Evolutionary conservation across 345 rosid species (phyloP).

Genomic region (Murraya koenigii): DNA sequence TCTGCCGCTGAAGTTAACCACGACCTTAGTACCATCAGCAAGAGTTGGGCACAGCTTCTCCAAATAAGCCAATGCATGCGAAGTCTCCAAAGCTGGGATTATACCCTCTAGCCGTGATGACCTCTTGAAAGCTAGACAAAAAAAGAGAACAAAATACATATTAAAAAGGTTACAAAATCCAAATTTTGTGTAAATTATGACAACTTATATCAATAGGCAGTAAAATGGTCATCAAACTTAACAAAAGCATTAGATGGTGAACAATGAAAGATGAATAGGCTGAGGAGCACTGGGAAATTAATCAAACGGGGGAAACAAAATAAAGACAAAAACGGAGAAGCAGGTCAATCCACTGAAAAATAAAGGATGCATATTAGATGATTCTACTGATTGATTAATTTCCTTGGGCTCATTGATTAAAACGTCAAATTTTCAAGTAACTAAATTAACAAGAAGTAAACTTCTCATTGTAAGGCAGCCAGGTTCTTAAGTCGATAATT

Average conservation of each 20-base stretch:
- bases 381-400: background rate
- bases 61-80: conserved; percentile 79
- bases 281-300: background rate
- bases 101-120: conserved; percentile 77
- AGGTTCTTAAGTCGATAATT: background rate
- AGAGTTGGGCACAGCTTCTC: conserved; percentile 89
- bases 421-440: background rate
- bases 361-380: background rate
- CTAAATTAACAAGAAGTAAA: background rate
- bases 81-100: conserved; percentile 87
- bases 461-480: background rate
- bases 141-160: background rate
- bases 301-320: background rate
- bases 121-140: conserved; percentile 76
- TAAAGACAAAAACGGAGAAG: too few species aligned
- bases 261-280: background rate
- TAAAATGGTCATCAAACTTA: background rate
- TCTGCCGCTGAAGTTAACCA: conserved; percentile 90
- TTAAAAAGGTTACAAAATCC: background rate
- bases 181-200: background rate
- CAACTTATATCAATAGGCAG: background rate
- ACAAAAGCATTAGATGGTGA: background rate
- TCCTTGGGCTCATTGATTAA: background rate
- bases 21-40: conserved; percentile 55
- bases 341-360: background rate